A percentile compares a stretch with the other conserved stretches of the same genome.
Conservation (phyloP, 2,329 filamentous ascomycete genomes). For the Mollisiaceae sp. region DNA sequence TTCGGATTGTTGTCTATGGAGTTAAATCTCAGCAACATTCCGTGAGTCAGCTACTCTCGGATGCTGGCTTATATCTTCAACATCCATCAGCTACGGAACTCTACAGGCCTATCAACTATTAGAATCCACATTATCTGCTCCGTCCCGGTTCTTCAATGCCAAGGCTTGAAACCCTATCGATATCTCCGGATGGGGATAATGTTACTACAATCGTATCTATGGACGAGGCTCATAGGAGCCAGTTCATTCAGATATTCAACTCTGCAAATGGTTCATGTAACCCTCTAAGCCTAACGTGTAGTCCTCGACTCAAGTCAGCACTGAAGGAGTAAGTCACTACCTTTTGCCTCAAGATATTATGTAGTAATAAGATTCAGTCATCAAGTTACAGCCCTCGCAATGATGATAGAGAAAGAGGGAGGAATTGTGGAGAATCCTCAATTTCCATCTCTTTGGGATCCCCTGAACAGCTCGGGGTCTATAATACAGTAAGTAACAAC, state of each 20-base stretch:
- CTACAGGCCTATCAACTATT: constrained; percentile 4
- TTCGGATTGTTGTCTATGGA: too few species aligned
- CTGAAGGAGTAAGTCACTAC: constrained; percentile 11
- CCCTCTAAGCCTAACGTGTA: too few species aligned
- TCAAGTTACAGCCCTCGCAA: constrained; percentile 40
- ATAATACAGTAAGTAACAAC: constrained; percentile 9
- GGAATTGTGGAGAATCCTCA: constrained; percentile 26
- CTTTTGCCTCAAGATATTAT: too few species aligned
- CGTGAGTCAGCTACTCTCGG: too few species aligned
- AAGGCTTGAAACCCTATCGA: constrained; percentile 4
- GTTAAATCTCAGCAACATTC: too few species aligned
- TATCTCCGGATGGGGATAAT: too few species aligned
- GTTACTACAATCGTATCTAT: too few species aligned
- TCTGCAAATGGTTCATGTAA: too few species aligned
- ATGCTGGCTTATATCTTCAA: constrained; percentile 16
- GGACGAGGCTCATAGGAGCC: too few species aligned
- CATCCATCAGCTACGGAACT: constrained; percentile 11
- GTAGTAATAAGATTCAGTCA: constrained; percentile 27
- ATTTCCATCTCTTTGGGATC: constrained; percentile 37
- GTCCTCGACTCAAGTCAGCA: constrained; percentile 10
- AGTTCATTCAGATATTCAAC: too few species aligned
- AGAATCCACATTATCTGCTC: constrained; percentile 16
- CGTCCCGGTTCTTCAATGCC: constrained; percentile 16
- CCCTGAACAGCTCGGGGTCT: background rate
- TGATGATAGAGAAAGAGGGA: constrained; percentile 43